Evolutionary conservation across 2,329 filamentous ascomycete genomes (phyloP), one percentile per base, ranked within the genome.

Genomic region (Onygenales sp.): DNA sequence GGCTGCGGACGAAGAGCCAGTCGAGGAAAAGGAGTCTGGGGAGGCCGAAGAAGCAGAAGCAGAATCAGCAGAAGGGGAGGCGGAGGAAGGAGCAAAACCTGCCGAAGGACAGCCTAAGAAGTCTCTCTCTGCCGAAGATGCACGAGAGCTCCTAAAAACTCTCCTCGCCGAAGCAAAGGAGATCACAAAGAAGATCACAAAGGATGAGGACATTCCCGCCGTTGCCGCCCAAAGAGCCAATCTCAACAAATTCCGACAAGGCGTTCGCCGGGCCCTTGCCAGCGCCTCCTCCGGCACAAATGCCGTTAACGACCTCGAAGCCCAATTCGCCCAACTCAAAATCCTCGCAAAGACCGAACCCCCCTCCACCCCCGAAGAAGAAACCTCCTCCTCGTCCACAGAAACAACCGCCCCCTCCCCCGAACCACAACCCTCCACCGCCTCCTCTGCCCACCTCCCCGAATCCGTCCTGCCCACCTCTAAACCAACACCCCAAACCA

Each of bases 161-260:
- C 72, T 87, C 31, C 71, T 81, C 50, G 63, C 70, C 10, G 77
- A 82, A 58, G 82, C 84, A 52, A 83, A 85, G 66, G 66, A 65
- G n/a, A 75, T 86, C 51, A 73, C 86, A 56, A 73, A 76, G 8
- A 76, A 71, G 54, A 73, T 86, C 56, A 73, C 76, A 7, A 76
- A 70, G 53, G 68, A 79, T 55, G 73, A 76, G 56, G 70, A 75
- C 4, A 58, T 66, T 21, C 68, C 75, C 31, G 72, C 90, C 36
- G 78, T 79, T 35, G 87, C 81, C 52, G 86, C 84, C 66, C 82
- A 85, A 66, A 93, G 92, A 75, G 82, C 85, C 65, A 79, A 84
- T 52, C 77, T 94, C 52, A 86, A 89, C 50, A 73, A 78, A n/a
- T 87, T 94, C 72, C 75, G 85, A 56, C 79, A 79, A 61, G 76